These are phyloP conservation scores for Dryas alaskensis DNA, from an alignment of 306 rosid genomes.

Conservation along the genomic window DNA sequence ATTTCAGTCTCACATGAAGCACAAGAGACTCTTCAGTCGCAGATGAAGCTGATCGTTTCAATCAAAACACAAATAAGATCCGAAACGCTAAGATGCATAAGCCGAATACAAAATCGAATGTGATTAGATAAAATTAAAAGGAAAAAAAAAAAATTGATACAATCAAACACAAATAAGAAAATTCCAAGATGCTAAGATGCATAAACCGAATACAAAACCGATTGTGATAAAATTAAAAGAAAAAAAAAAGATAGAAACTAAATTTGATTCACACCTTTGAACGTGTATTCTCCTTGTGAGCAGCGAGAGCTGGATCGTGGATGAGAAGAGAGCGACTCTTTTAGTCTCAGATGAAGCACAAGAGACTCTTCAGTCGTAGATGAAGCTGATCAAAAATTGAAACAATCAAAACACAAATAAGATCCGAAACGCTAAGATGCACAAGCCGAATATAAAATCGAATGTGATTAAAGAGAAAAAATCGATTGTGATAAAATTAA, in stretches of 20 bases:
- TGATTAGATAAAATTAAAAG: not conserved
- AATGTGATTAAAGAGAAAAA: not conserved
- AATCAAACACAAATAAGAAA: too few relatives aligned
- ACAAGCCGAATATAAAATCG: not conserved
- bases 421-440: not conserved
- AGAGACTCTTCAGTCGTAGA: not conserved
- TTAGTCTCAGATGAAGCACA: too few relatives aligned
- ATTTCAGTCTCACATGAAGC: too few relatives aligned
- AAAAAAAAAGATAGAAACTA: too few relatives aligned
- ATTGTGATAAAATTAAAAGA: not conserved
- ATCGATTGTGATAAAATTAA: not conserved
- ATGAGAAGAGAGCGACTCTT: not conserved
- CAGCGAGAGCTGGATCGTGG: not conserved
- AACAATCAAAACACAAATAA: too few relatives aligned
- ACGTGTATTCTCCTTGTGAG: not conserved
- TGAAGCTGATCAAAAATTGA: not conserved
- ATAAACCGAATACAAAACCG: not conserved
- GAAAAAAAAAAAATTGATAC: too few relatives aligned
- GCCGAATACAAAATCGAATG: not conserved
- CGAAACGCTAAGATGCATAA: not conserved
- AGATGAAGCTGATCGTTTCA: not conserved
- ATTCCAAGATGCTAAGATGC: not conserved
- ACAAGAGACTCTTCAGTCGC: not conserved
- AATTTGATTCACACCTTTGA: not conserved
- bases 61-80: too few relatives aligned